Conservation (phyloP, 306 rosid species). For the Purshia tridentata region DNA sequence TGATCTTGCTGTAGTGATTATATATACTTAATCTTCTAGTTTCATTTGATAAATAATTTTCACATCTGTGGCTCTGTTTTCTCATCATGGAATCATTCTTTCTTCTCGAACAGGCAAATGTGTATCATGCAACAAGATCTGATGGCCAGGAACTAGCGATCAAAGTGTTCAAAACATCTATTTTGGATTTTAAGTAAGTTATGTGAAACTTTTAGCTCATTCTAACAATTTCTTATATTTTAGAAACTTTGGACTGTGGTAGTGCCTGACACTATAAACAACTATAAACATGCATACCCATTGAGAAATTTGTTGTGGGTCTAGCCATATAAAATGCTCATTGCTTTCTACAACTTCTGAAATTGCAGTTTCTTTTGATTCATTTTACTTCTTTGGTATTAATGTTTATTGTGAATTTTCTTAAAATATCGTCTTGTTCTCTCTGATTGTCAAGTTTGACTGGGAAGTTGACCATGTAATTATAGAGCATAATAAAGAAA, state of each 20-base stretch:
- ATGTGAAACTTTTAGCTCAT: conserved; percentile 16
- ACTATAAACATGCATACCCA: neutral
- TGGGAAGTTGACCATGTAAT: too few species aligned
- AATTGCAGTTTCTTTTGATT: too few species aligned
- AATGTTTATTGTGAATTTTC: too few species aligned
- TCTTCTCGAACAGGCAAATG: conserved; percentile 69
- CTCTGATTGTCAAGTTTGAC: too few species aligned
- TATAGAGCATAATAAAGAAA: too few species aligned
- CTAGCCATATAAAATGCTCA: neutral
- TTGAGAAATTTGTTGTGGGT: neutral
- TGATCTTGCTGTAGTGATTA: neutral
- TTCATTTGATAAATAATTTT: neutral
- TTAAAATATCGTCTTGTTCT: too few species aligned
- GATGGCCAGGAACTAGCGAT: conserved; percentile 81
- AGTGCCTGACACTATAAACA: neutral
- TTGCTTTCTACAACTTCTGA: too few species aligned
- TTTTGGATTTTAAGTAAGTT: conserved; percentile 82
- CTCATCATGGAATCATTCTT: conserved; percentile 3
- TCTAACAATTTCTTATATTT: neutral
- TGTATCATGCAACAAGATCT: conserved; percentile 86
- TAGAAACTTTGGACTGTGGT: neutral
- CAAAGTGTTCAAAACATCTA: conserved; percentile 87
- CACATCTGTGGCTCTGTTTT: neutral
- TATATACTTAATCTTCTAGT: neutral
- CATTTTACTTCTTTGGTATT: too few species aligned